Conservation (phyloP, 305 asterid genomes). For the Fraxinus xanthoxyloides region DNA sequence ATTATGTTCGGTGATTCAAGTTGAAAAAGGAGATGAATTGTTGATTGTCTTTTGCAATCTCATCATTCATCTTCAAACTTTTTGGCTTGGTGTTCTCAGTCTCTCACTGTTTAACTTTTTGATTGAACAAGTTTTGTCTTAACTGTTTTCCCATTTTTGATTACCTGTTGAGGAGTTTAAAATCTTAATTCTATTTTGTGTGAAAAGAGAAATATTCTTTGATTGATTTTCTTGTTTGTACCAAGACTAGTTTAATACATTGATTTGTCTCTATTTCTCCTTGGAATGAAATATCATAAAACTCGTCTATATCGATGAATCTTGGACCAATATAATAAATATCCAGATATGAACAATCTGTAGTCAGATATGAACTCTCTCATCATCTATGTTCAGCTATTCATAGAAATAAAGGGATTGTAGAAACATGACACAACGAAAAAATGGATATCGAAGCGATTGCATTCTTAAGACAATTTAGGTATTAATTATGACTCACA, state of each 20-base stretch:
- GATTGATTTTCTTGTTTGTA: not conserved
- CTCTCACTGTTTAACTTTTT: not conserved
- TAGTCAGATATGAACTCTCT: not conserved
- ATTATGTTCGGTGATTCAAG: not conserved
- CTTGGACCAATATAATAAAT: not conserved
- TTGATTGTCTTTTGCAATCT: not conserved
- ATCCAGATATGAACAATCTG: not conserved
- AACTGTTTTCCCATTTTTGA: not conserved
- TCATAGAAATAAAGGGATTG: not conserved
- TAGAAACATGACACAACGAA: not conserved
- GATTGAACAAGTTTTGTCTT: not conserved
- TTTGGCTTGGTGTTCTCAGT: not conserved
- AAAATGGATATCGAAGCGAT: not conserved
- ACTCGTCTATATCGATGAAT: not conserved
- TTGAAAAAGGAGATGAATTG: not conserved
- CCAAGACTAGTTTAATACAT: not conserved
- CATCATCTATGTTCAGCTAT: not conserved
- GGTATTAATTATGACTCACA: not conserved
- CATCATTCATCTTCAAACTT: not conserved
- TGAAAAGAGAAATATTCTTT: not conserved
- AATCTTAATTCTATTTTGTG: not conserved
- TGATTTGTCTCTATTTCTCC: not conserved
- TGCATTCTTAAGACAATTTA: not conserved
- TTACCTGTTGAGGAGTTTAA: not conserved
- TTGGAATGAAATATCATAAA: not conserved